These are phyloP conservation scores for Fusarium heterosporum DNA, from an alignment of 2,329 filamentous ascomycete species.

Conservation along the genomic window DNA sequence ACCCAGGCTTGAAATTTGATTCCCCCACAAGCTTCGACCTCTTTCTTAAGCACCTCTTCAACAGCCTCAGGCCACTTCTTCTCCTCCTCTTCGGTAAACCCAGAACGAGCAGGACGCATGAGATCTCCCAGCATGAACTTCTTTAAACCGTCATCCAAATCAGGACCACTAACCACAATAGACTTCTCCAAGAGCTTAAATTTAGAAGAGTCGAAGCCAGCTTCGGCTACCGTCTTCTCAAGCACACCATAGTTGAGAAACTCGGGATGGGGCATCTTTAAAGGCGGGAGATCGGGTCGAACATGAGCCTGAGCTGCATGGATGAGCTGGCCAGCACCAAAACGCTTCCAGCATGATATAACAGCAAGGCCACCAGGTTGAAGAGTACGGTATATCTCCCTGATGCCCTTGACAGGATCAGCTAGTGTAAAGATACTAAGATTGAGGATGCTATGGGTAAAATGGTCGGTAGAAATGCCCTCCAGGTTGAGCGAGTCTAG, in stretches of 20 bases:
- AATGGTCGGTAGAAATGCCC: slow-evolving; percentile 30
- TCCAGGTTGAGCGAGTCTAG: slow-evolving; percentile 43
- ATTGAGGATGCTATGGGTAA: slow-evolving; percentile 48
- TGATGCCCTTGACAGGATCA: slow-evolving; percentile 39
- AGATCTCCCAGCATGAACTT: slow-evolving; percentile 41
- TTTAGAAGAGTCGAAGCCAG: slow-evolving; percentile 37
- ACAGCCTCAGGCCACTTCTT: slow-evolving; percentile 41
- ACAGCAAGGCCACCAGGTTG: slow-evolving; percentile 45
- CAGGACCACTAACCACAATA: slow-evolving; percentile 28
- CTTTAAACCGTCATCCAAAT: slow-evolving; percentile 36
- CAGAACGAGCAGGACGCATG: slow-evolving; percentile 35
- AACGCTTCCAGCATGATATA: slow-evolving; percentile 44
- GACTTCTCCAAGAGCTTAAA: slow-evolving; percentile 21
- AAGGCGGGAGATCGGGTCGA: slow-evolving; percentile 44
- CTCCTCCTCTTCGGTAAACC: slow-evolving; percentile 41
- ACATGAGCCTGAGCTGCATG: slow-evolving; percentile 47
- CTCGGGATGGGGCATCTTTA: slow-evolving; percentile 44
- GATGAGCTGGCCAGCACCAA: slow-evolving; percentile 42
- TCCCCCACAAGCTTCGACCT: slow-evolving; percentile 37
- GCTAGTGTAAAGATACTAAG: slow-evolving; percentile 50
- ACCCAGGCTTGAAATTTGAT: slow-evolving; percentile 42
- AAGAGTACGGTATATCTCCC: slow-evolving; percentile 49
- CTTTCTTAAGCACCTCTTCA: slow-evolving; percentile 32
- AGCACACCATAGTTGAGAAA: slow-evolving; percentile 44
- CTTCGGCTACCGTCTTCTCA: slow-evolving; percentile 34